Base-by-base conservation (phyloP, 495 filamentous ascomycete species). In the Xylaria longipes region DNA sequence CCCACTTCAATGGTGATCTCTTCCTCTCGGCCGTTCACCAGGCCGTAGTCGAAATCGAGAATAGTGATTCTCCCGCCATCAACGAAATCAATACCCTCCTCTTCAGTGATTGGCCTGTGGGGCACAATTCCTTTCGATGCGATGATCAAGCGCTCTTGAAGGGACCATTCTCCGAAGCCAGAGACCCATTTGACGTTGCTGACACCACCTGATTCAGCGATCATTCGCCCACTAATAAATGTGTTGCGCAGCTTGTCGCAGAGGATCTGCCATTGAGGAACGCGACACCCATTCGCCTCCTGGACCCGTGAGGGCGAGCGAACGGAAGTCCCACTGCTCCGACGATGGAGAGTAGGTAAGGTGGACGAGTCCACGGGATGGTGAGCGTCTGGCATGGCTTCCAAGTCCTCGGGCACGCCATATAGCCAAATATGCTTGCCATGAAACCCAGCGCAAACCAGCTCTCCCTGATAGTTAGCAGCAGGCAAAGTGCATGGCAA, bases 51-150 rank as follows among this genome's bases (percentile, higher is more conserved):
- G 74, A 97, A 96, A 77, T 96, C 93, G 60, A 95, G 81, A 9
- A 97, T 79, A 14, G 90, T 87, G n/a, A 97, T 82, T 73, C 93
- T 87, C 25, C 93, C 93, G 31, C 93, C 93, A 73, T 95, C 93
- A n/a, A 95, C 87, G 68, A 93, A 91, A 71, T 85, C 86, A 29
- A 95, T 89, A 29, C 88, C 91, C 73, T 94, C 93, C 68, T 93
- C 89, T 60, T 92, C 93, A 43, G 88, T 86, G 5, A 86, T 84
- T 15, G 85, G 82, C 65, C 83, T 79, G 29, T 86, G 83, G 8
- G 87, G 88, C 33, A 92, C 86, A 14, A 93, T 90, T 48, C 93
- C 93, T 39, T 92, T 91, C 15, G 93, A 94, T 65, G 92, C 91
- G 52, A 92, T 87, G 31, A 95, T 84, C 46, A 96, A 82, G 52